Evolutionary conservation across 768 basidiomycete species (phyloP), one percentile per base, ranked within the genome.

Genomic region (Sarcodon sp.): DNA sequence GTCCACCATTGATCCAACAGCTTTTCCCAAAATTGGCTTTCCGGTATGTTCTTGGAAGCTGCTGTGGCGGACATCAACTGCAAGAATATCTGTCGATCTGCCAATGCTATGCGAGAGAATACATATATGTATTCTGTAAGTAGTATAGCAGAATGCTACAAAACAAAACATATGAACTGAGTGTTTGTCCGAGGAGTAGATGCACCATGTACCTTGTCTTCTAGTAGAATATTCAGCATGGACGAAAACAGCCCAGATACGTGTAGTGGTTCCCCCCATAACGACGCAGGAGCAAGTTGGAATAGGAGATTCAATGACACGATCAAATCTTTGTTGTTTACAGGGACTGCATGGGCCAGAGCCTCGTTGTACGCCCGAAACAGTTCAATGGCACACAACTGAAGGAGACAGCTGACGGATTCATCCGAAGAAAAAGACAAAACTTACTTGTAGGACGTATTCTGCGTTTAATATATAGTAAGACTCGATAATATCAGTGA

Each of bases 1-100:
- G 76, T 76, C 77, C 85, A 86, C 81, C 87, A 91, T 52, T 85
- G 81, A 54, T 87, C 79, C 46, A 93, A 62, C 21, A 93, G 60
- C 2, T 66, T 62, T 47, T 86, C 79, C 64, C 77, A 84, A 3
- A 89, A 52, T 33, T 75, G 64, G 16, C 64, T 60, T 59, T 88
- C 80, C 0, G 69, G 59, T 35, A 69, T 61, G 49, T 67, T 67
- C 27, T 69, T 61, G 3, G 69, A 56, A 37, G 68, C 61, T 3
- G 83, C 77, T 3, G 79, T 75, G 4, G 77, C 80, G 18, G 72
- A 68, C 56, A 91, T 76, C 18, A 93, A 70, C 52, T 81, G 77
- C 31, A 79, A 55, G 63, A 92, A 90, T 57, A 84, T 71, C 32
- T 70, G 69, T 27, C 72, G 68, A 61, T 87, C 81, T 12, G 72